Base-by-base conservation (phyloP, 2,329 filamentous ascomycete genomes). In the Phaeosphaeria sp. region DNA sequence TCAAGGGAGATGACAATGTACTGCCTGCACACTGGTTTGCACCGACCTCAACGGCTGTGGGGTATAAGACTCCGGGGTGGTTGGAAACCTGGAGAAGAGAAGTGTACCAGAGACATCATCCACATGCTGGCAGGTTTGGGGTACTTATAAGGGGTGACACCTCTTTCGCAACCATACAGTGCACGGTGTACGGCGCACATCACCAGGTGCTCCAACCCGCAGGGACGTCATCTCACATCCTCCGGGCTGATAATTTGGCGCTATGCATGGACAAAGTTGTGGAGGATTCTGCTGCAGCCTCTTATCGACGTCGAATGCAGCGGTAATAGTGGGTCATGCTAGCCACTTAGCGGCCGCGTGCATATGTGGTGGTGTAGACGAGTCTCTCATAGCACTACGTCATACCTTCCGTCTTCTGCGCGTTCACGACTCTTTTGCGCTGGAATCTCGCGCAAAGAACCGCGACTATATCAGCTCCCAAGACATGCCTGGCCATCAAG, bases 161-260 rank as follows among this genome's bases (percentile, higher is more conserved):
- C 13, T 4, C 50, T 33, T 18, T 25, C 36, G 49, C 42, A 41
- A 21, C 25, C 44, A 48, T 21, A 49, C 41, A 21, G 52, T 46
- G 43, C 50, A 42, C 39, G 50, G 42, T 46, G 39, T 51, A 30
- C 36, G 48, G 50, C 50, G 55, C 55, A 48, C 57, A 60, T 60
- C 56, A 60, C 55, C 44, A 48, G 56, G 44, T 50, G 46, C 43
- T 50, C 43, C 52, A 48, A 43, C 49, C 39, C 46, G 22, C 41
- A 22, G 22, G 56, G 60, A 63, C 57, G 62, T 64, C 62, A 63
- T 64, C 52, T 58, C 47, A 55, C 60, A 60, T 54, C 52, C 21
- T 56, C 44, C 42, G 52, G 30, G 50, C 44, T 49, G 50, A 51
- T 36, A 49, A 27, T 43, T 52, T 52, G 49, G 48, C 59, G 57